These are phyloP conservation scores for Vachellia collinsii DNA, from an alignment of 306 rosid species.

Conservation along the genomic window DNA sequence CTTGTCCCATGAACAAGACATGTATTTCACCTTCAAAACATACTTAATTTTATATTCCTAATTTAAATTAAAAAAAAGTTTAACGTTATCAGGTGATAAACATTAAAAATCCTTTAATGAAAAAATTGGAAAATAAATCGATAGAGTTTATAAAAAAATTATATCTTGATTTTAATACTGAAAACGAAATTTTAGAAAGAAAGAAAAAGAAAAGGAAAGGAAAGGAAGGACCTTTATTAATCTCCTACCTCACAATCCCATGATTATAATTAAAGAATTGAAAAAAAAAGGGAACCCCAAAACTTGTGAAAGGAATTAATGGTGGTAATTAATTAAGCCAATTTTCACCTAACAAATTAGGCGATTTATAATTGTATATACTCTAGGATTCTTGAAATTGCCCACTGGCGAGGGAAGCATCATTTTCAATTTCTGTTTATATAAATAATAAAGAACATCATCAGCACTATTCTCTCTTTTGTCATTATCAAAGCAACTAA, in stretches of 20 bases:
- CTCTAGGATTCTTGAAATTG: neutral
- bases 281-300: neutral
- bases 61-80: neutral
- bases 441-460: neutral
- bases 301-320: neutral
- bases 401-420: neutral
- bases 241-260: neutral
- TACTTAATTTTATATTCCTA: neutral
- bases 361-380: neutral
- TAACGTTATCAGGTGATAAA: no score
- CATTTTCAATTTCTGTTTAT: neutral
- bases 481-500: neutral
- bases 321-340: neutral
- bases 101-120: no score
- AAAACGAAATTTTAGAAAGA: neutral
- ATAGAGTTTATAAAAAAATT: neutral
- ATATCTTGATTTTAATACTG: neutral
- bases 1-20: no score
- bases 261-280: constrained; percentile 7
- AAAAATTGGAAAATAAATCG: no score
- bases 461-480: neutral
- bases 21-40: no score
- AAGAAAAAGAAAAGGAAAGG: no score
- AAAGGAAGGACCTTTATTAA: neutral
- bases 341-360: neutral